Conservation (phyloP, 768 basidiomycete genomes). For the Lactarius quietus region DNA sequence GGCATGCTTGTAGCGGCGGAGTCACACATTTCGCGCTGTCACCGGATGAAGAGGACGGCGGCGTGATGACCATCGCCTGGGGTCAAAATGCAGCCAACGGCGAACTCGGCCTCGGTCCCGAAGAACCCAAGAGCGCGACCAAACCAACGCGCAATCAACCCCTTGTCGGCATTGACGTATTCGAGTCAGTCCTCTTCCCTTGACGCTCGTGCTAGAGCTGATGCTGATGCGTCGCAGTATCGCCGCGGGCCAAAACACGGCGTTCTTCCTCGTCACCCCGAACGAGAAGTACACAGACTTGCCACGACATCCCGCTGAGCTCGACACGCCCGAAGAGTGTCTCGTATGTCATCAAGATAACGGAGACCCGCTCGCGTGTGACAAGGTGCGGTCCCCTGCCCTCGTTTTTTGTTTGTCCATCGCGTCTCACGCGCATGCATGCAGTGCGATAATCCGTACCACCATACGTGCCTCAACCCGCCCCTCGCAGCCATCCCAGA, state of each 20-base stretch:
- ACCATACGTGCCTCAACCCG: constrained; percentile 75
- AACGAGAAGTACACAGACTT: constrained; percentile 72
- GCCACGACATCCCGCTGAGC: constrained; percentile 73
- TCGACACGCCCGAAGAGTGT: constrained; percentile 65
- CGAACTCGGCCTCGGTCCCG: constrained; percentile 77
- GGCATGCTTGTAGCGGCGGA: constrained; percentile 69
- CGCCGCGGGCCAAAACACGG: constrained; percentile 83
- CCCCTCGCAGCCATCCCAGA: constrained; percentile 75
- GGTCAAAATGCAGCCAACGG: constrained; percentile 86
- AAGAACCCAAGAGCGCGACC: constrained; percentile 82
- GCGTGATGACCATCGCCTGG: constrained; percentile 77
- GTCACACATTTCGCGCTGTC: constrained; percentile 85
- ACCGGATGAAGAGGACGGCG: constrained; percentile 65
- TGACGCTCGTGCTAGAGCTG: constrained; percentile 7
- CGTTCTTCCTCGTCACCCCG: constrained; percentile 75
- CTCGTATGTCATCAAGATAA: constrained; percentile 66
- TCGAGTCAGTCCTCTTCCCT: constrained; percentile 49
- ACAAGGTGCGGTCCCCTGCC: constrained; percentile 58
- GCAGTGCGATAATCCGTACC: constrained; percentile 89
- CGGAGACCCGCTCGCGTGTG: constrained; percentile 82
- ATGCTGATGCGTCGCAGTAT: constrained; percentile 52
- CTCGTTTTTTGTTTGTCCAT: no score
- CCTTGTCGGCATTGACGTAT: constrained; percentile 73
- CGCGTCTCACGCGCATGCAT: background rate
- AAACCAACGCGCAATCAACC: constrained; percentile 71